Conservation (phyloP, 768 basidiomycete species). For the Pisolithus marmoratus region DNA sequence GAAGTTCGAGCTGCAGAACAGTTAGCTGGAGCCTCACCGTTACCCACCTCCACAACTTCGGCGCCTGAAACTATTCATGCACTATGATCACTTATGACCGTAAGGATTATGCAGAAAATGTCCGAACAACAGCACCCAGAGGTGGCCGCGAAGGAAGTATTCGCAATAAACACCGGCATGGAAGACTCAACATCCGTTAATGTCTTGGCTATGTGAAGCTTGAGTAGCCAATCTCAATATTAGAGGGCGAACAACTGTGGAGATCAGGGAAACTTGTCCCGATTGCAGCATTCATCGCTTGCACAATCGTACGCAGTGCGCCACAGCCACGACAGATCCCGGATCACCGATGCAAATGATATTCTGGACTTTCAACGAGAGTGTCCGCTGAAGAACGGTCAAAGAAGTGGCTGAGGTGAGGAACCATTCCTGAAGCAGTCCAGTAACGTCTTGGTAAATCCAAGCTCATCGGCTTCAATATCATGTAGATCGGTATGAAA, state of each 20-base stretch:
- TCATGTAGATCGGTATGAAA: too few relatives aligned
- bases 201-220: conserved; percentile 51
- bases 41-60: conserved; percentile 36
- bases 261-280: not conserved
- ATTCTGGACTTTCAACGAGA: too few relatives aligned
- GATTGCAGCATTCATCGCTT: too few relatives aligned
- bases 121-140: conserved; percentile 37
- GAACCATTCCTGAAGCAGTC: too few relatives aligned
- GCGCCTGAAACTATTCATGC: conserved; percentile 36
- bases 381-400: too few relatives aligned
- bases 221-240: conserved; percentile 50
- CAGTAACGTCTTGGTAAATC: too few relatives aligned
- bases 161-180: conserved; percentile 56
- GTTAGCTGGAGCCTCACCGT: conserved; percentile 5
- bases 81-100: conserved; percentile 39
- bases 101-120: conserved; percentile 4
- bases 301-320: too few relatives aligned
- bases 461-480: too few relatives aligned
- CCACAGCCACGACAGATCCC: too few relatives aligned
- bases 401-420: too few relatives aligned
- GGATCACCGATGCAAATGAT: too few relatives aligned
- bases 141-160: conserved; percentile 65
- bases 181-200: conserved; percentile 62
- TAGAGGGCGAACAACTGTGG: conserved; percentile 1
- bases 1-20: conserved; percentile 18